Conservation (phyloP, 441 rosid genomes). For the Daphne laureola region DNA sequence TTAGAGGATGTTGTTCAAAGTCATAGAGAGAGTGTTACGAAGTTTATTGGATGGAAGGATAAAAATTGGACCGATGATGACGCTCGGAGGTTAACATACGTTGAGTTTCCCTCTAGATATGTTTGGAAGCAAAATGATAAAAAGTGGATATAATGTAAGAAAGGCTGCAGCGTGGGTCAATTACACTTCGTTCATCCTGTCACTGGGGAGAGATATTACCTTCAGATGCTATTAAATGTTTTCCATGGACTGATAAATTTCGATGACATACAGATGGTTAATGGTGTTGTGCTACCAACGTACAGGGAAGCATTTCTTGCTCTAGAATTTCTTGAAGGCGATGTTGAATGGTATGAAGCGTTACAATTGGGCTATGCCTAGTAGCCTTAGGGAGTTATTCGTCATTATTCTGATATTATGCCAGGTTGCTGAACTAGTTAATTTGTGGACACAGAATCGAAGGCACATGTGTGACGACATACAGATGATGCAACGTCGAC, state of each 20-base stretch:
- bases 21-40: neutral
- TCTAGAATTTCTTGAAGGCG: neutral
- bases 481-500: neutral
- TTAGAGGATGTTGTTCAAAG: neutral
- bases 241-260: too few relatives aligned
- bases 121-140: neutral
- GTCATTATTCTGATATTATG: neutral
- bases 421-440: too few relatives aligned
- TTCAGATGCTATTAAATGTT: too few relatives aligned
- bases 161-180: too few relatives aligned
- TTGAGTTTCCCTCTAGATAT: neutral
- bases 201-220: too few relatives aligned
- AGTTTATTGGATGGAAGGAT: neutral
- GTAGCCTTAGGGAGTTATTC: neutral
- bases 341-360: neutral
- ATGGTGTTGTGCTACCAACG: neutral
- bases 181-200: too few relatives aligned
- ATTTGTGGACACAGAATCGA: too few relatives aligned
- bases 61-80: neutral
- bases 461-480: neutral
- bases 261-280: too few relatives aligned
- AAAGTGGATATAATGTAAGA: too few relatives aligned
- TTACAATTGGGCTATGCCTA: too few relatives aligned
- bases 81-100: neutral
- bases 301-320: neutral